Conservation (phyloP, 2,329 filamentous ascomycete genomes). For the Microdochium nivale region DNA sequence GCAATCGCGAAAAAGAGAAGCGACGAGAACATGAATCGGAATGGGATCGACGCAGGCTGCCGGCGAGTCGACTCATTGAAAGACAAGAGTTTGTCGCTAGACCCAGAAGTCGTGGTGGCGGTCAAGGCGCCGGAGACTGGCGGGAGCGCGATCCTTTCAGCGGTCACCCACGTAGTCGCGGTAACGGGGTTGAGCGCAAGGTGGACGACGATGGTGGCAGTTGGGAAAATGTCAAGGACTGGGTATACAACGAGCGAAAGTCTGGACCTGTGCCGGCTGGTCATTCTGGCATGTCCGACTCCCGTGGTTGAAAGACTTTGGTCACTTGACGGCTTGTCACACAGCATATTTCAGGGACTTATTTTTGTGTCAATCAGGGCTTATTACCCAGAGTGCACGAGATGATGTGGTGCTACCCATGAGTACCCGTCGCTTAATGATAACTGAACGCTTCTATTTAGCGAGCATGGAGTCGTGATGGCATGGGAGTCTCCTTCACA, state of each 20-base stretch:
- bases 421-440: no score
- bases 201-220: constrained; percentile 19
- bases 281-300: not conserved
- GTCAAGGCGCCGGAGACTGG: not conserved
- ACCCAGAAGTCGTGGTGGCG: constrained; percentile 7
- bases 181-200: constrained; percentile 14
- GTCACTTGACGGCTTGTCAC: no score
- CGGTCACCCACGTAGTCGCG: constrained; percentile 2
- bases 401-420: no score
- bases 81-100: constrained; percentile 12
- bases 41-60: constrained; percentile 15
- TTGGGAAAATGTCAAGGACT: constrained; percentile 23
- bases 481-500: no score
- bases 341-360: no score
- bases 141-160: not conserved
- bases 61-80: constrained; percentile 8
- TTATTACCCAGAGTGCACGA: no score
- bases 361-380: no score
- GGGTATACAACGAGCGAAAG: constrained; percentile 15
- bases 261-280: not conserved
- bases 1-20: constrained; percentile 15
- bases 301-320: no score
- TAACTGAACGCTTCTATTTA: no score
- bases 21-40: constrained; percentile 12
- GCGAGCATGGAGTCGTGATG: no score